Conservation (phyloP, 2,329 filamentous ascomycete genomes). For the Trichothecium roseum region DNA sequence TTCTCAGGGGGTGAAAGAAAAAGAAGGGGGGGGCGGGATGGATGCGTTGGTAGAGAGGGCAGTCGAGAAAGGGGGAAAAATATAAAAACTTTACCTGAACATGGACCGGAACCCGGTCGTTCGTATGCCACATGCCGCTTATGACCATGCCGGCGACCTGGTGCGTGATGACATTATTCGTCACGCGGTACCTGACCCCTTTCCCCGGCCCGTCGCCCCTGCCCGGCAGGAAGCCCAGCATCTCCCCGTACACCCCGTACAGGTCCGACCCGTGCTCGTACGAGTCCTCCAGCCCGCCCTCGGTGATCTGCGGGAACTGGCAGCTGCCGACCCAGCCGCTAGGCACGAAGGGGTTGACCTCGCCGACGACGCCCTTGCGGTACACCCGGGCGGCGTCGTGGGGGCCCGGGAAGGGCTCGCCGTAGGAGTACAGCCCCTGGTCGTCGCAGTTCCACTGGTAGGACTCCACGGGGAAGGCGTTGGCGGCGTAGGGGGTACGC, state of each 20-base stretch:
- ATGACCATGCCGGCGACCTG: slow-evolving; percentile 71
- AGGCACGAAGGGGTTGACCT: slow-evolving; percentile 56
- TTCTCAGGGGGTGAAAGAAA: too few species aligned
- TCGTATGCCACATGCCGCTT: slow-evolving; percentile 52
- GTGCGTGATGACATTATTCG: slow-evolving; percentile 73
- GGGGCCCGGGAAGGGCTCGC: slow-evolving; percentile 38
- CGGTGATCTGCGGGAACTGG: slow-evolving; percentile 73
- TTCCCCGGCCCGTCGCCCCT: slow-evolving; percentile 28
- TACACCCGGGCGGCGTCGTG: slow-evolving; percentile 45
- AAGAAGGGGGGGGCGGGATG: too few species aligned
- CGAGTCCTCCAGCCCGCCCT: slow-evolving; percentile 60
- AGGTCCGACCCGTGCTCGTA: slow-evolving; percentile 69
- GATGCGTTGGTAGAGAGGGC: too few species aligned
- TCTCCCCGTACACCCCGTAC: slow-evolving; percentile 62
- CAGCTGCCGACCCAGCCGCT: slow-evolving; percentile 63
- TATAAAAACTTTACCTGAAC: slow-evolving; percentile 32
- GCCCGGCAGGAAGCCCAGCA: slow-evolving; percentile 56
- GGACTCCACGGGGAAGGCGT: slow-evolving; percentile 64
- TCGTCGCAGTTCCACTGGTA: slow-evolving; percentile 67
- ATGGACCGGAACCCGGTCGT: slow-evolving; percentile 31
- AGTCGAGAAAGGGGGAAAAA: too few species aligned
- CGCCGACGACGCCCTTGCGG: slow-evolving; percentile 53
- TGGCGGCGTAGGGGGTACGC: slow-evolving; percentile 68
- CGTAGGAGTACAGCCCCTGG: slow-evolving; percentile 60
- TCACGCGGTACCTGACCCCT: slow-evolving; percentile 57